phyloP scores from a whole-genome alignment of 1,284 basidiomycete species.

The Coniophora puteana region DNA sequence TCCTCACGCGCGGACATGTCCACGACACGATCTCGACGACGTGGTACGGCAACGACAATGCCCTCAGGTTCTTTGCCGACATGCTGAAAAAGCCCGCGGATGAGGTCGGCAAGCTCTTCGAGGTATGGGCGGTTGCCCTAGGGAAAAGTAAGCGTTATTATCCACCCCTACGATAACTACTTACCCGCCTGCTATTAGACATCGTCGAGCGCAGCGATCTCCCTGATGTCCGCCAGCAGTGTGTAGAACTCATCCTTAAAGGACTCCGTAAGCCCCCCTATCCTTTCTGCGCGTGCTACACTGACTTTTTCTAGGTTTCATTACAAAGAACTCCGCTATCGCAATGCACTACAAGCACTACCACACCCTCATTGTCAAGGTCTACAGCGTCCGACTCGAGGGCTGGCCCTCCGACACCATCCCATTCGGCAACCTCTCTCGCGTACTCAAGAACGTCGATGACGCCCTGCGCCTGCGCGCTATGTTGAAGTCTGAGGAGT shows the following conservation, averaged over 20 bases:
- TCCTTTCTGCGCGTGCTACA: background rate
- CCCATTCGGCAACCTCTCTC: background rate
- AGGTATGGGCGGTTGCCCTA: background rate
- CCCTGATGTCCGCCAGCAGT: background rate
- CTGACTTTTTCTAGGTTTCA: background rate
- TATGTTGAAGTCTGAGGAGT: background rate
- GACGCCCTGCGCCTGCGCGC: background rate
- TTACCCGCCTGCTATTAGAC: too few species aligned
- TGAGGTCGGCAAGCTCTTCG: background rate
- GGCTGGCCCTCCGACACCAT: background rate
- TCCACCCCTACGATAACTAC: too few species aligned
- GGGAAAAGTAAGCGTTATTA: conserved; percentile 1
- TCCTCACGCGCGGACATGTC: background rate
- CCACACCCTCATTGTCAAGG: background rate
- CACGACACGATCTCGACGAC: background rate
- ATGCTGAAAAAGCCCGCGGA: background rate
- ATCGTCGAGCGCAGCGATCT: background rate
- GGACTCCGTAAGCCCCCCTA: background rate
- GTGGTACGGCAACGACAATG: background rate
- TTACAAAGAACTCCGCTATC: background rate
- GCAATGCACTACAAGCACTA: background rate
- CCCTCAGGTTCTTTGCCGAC: background rate
- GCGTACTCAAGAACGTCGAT: background rate
- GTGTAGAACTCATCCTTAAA: background rate
- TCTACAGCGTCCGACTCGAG: background rate